phyloP scores from a whole-genome alignment of 2,329 filamentous ascomycete species.

The Paraconiothyrium brasiliense region DNA sequence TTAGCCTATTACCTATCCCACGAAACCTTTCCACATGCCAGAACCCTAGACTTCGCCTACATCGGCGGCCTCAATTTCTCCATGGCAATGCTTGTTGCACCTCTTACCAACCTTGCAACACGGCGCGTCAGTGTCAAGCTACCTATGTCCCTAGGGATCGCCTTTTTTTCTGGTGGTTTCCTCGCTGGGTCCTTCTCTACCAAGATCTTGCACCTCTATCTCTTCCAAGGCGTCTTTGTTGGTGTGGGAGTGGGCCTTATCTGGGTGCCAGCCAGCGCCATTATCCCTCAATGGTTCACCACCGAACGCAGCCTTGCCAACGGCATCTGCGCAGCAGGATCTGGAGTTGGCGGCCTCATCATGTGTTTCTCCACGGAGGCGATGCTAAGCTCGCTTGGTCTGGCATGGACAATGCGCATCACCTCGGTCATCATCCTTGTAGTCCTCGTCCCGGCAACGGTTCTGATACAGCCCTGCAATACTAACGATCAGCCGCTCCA shows the following conservation, averaged over 20 bases:
- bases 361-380: conserved; percentile 43
- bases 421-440: conserved; percentile 46
- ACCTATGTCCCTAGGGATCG: conserved; percentile 43
- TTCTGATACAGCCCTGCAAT: conserved; percentile 32
- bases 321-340: conserved; percentile 52
- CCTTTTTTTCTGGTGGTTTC: conserved; percentile 47
- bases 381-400: conserved; percentile 48
- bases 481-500: no score
- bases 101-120: conserved; percentile 40
- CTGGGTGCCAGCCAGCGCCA: conserved; percentile 50
- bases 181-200: conserved; percentile 51
- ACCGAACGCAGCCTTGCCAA: conserved; percentile 52
- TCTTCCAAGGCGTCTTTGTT: conserved; percentile 53
- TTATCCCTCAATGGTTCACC: conserved; percentile 56
- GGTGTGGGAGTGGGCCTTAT: conserved; percentile 54
- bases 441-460: conserved; percentile 40
- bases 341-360: conserved; percentile 53
- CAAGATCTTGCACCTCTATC: conserved; percentile 52
- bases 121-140: conserved; percentile 35
- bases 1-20: conserved; percentile 53
- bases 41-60: conserved; percentile 51
- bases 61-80: conserved; percentile 53
- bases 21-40: conserved; percentile 46
- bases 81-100: conserved; percentile 43
- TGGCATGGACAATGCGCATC: conserved; percentile 55